A percentile compares a stretch with the other conserved stretches of the same genome.
phyloP scores from a whole-genome alignment of 2,329 filamentous ascomycete genomes.

The Macroventuria anomochaeta region DNA sequence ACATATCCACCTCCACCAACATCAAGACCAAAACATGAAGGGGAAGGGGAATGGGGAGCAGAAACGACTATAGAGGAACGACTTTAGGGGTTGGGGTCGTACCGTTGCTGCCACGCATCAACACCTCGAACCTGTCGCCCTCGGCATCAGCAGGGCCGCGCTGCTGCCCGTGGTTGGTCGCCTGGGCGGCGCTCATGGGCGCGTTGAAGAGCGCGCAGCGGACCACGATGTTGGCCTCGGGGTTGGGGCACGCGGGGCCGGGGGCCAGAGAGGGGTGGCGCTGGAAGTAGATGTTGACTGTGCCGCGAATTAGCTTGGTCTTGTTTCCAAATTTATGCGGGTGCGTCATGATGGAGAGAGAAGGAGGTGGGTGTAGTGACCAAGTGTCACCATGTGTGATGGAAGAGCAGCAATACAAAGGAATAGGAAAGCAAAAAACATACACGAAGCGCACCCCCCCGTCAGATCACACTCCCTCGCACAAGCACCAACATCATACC shows the following conservation, averaged over 20 bases:
- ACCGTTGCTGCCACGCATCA: slow-evolving; percentile 26
- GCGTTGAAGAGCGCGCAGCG: slow-evolving; percentile 22
- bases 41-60: too few species aligned
- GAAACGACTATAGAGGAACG: too few species aligned
- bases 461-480: background rate
- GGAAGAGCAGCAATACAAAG: too few species aligned
- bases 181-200: slow-evolving; percentile 2
- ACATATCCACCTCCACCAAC: too few species aligned
- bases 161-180: slow-evolving; percentile 20
- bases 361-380: background rate
- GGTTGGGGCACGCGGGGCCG: slow-evolving; percentile 24
- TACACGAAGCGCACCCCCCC: slow-evolving; percentile 2
- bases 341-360: background rate
- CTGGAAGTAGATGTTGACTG: slow-evolving; percentile 46
- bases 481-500: slow-evolving; percentile 1
- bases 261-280: slow-evolving; percentile 20
- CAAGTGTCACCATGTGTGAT: too few species aligned
- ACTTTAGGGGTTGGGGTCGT: background rate
- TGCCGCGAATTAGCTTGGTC: background rate
- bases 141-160: slow-evolving; percentile 16
- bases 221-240: slow-evolving; percentile 13
- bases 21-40: too few species aligned
- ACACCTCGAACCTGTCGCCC: slow-evolving; percentile 18
- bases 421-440: background rate
- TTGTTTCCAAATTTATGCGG: background rate